A percentile compares a stretch with the other conserved stretches of the same genome.
phyloP scores from a whole-genome alignment of 1,284 basidiomycete genomes.

The Cryptococcus sp. region DNA sequence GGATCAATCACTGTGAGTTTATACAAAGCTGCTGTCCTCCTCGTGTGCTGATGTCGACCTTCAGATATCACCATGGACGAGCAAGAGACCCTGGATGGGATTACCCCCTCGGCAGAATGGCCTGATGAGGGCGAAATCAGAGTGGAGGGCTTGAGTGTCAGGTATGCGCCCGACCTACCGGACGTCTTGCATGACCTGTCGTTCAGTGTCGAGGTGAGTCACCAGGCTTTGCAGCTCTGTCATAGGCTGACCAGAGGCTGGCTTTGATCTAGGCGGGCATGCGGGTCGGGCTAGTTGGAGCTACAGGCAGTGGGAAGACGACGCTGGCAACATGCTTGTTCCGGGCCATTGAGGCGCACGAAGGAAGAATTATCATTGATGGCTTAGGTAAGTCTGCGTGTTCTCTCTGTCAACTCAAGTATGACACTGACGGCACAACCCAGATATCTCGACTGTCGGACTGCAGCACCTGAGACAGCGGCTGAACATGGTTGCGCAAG shows the following conservation, averaged over 20 bases:
- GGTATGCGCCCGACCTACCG: constrained; percentile 71
- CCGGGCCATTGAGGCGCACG: constrained; percentile 66
- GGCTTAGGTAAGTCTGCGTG: constrained; percentile 58
- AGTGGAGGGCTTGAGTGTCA: constrained; percentile 66
- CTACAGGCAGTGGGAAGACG: constrained; percentile 69
- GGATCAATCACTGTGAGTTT: constrained; percentile 53
- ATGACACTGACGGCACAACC: not conserved
- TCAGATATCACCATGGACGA: constrained; percentile 39
- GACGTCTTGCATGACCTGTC: constrained; percentile 69
- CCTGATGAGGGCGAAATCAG: constrained; percentile 64
- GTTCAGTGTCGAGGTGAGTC: constrained; percentile 59
- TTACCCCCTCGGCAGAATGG: constrained; percentile 61
- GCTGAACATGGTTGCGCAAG: constrained; percentile 61
- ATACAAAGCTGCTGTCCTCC: constrained; percentile 34
- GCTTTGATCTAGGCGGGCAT: constrained; percentile 60
- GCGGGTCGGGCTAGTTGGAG: constrained; percentile 76
- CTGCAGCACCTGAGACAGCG: constrained; percentile 63
- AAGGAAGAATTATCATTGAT: constrained; percentile 71
- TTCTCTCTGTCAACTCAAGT: not conserved
- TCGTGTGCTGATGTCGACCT: constrained; percentile 57
- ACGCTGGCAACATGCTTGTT: constrained; percentile 70
- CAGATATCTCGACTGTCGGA: constrained; percentile 60
- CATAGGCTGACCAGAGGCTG: not conserved
- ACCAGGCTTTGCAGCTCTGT: not conserved
- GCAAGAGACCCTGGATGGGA: constrained; percentile 33